Evolutionary conservation across 1,284 basidiomycete genomes (phyloP).

Genomic region (Laetiporus sulphureus): DNA sequence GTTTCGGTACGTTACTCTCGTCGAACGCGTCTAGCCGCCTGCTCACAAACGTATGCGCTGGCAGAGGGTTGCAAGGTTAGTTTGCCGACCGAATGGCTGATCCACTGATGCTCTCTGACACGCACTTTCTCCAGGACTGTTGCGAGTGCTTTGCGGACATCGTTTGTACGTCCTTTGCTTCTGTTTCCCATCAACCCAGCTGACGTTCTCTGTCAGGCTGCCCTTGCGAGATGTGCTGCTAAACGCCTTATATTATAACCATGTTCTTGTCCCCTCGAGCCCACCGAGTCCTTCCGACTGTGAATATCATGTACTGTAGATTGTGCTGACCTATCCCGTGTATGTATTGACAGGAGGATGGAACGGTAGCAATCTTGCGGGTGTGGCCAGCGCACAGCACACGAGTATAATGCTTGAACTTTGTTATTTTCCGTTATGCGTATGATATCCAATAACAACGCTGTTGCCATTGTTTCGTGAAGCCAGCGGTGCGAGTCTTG

Average conservation of each 20-base stretch:
- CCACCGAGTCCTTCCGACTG: background rate
- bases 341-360: too few relatives aligned
- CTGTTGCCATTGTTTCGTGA: too few relatives aligned
- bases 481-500: too few relatives aligned
- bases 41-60: background rate
- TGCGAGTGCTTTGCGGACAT: constrained; percentile 39
- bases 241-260: constrained; percentile 5
- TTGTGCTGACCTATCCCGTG: background rate
- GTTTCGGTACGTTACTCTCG: constrained; percentile 42
- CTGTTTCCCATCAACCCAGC: background rate
- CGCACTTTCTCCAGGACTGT: constrained; percentile 25
- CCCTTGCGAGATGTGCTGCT: constrained; percentile 39
- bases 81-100: background rate
- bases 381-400: too few relatives aligned
- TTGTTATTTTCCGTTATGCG: too few relatives aligned
- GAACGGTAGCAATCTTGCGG: too few relatives aligned
- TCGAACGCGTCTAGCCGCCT: background rate
- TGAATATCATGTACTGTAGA: background rate
- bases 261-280: background rate
- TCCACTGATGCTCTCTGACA: background rate
- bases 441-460: too few relatives aligned
- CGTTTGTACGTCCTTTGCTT: constrained; percentile 29
- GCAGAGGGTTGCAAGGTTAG: constrained; percentile 34
- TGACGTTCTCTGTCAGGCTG: constrained; percentile 26
- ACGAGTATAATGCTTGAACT: too few relatives aligned